Evolutionary conservation across 495 filamentous ascomycete species (phyloP), one percentile per base, ranked within the genome.

Genomic region (Amniculicola lignicola): DNA sequence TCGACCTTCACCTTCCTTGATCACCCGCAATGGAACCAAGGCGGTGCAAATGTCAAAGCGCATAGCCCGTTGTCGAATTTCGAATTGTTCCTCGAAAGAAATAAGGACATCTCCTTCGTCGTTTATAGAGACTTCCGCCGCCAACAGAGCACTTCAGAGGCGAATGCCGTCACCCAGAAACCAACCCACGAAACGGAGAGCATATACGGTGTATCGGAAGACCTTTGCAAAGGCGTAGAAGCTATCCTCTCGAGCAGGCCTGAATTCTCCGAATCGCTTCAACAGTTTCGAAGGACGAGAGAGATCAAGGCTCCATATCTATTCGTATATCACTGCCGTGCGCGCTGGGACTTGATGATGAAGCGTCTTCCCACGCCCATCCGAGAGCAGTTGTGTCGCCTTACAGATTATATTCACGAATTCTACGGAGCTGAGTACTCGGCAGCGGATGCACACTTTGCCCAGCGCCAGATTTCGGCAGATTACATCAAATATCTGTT

Each of bases 11-110:
- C 14, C 4, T 52, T 41, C 22, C 24, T 52, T 19, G 49, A 52
- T 19, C 37, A 43, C 18, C 49, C 49, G 22, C 21, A 52, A 31
- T 52, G 49, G 49, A 52, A 14, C 3, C 19, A 41, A 52, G 49
- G 37, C 9, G n/a, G 25, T 3, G 28, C 11, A 41, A 4, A 14
- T 15, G 19, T 52, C 11, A 42, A 27, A 31, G 41, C 38, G 5
- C 38, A 23, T 21, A 28, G 18, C n/a, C 54, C 44, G 4, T 4
- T 52, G 2, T 9, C 33, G 15, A 67, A 68, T 41, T 59, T 67
- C 24, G 66, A 68, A 16, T 53, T 68, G n/a, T 68, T 58, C 57
- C 50, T 68, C 15, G 66, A 66, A 29, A 43, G 57, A 49, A 64
- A 68, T 24, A 62, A 52, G 35, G 57, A 64, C 18, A 62, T 68